Evolutionary conservation across 2,329 filamentous ascomycete species (phyloP).

Genomic region (Claviceps africana): DNA sequence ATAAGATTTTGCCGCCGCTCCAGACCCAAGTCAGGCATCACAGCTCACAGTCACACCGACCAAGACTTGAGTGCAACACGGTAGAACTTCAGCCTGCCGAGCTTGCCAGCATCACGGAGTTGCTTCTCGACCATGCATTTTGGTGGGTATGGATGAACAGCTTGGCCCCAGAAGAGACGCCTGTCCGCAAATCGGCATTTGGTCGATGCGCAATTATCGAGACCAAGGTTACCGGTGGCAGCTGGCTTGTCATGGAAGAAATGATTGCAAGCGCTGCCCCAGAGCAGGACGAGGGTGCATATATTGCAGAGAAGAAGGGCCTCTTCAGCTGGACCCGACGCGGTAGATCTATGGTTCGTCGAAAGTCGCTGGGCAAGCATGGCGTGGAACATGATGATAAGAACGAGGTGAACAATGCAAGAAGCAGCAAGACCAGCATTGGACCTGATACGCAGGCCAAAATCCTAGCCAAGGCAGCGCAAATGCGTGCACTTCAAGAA

Average conservation of each 20-base stretch:
- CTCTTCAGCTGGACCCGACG: slow-evolving; percentile 78
- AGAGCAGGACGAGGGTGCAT: slow-evolving; percentile 70
- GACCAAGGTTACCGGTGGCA: slow-evolving; percentile 64
- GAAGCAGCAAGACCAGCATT: slow-evolving; percentile 65
- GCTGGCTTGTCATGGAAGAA: slow-evolving; percentile 92
- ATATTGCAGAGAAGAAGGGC: slow-evolving; percentile 90
- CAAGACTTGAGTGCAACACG: slow-evolving; percentile 52
- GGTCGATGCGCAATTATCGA: slow-evolving; percentile 87
- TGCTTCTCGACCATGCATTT: slow-evolving; percentile 88
- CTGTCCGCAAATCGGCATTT: slow-evolving; percentile 78
- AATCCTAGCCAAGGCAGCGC: slow-evolving; percentile 81
- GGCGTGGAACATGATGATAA: slow-evolving; percentile 32
- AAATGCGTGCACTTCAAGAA: slow-evolving; percentile 60
- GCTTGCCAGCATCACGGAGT: slow-evolving; percentile 74
- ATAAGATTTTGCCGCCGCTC: slow-evolving; percentile 81
- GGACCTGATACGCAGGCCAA: slow-evolving; percentile 83
- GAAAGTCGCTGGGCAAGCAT: slow-evolving; percentile 57
- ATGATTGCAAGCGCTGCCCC: slow-evolving; percentile 86
- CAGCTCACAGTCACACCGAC: slow-evolving; percentile 74
- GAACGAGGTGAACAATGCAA: slow-evolving; percentile 25
- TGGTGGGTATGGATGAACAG: slow-evolving; percentile 99
- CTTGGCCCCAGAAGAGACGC: slow-evolving; percentile 77
- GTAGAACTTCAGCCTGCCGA: slow-evolving; percentile 72
- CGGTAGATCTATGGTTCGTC: slow-evolving; percentile 46
- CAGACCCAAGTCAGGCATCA: slow-evolving; percentile 56